These are phyloP conservation scores for Phanerochaete sordida DNA, from an alignment of 768 basidiomycete genomes.

Conservation along the genomic window DNA sequence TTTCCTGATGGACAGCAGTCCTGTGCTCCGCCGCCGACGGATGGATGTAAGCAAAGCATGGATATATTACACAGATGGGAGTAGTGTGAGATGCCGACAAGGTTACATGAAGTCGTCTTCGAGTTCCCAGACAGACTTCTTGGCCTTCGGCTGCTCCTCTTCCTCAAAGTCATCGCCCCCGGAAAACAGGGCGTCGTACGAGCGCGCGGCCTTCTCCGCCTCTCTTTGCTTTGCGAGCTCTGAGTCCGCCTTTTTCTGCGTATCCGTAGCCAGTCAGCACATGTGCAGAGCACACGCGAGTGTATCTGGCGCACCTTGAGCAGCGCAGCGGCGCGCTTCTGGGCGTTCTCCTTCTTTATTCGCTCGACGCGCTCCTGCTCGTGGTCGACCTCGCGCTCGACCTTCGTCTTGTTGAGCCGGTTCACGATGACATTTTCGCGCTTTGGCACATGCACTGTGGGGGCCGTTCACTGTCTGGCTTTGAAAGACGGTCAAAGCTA, in stretches of 20 bases:
- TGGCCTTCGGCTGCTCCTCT: constrained; percentile 34
- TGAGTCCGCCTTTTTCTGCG: constrained; percentile 73
- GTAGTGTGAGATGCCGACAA: neutral
- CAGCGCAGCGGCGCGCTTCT: constrained; percentile 55
- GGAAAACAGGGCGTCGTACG: constrained; percentile 78
- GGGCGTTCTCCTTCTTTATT: constrained; percentile 69
- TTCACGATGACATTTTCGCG: constrained; percentile 91
- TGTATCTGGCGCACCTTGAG: constrained; percentile 52
- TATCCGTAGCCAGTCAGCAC: neutral
- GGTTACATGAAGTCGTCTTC: constrained; percentile 86
- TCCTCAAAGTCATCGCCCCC: constrained; percentile 55
- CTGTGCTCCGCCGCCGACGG: no score
- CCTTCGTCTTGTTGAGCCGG: constrained; percentile 90
- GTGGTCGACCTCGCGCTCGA: constrained; percentile 82
- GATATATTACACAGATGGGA: neutral
- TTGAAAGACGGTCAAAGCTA: neutral
- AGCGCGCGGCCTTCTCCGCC: constrained; percentile 84
- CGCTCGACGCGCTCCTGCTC: constrained; percentile 85
- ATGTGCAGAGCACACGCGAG: neutral
- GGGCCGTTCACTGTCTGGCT: neutral
- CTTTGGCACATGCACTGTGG: constrained; percentile 66
- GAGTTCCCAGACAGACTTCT: constrained; percentile 66
- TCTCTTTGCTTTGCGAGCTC: constrained; percentile 74
- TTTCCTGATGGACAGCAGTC: neutral
- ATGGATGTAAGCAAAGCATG: neutral